These are phyloP conservation scores for Vararia minispora DNA, from an alignment of 768 basidiomycete genomes.

Conservation along the genomic window DNA sequence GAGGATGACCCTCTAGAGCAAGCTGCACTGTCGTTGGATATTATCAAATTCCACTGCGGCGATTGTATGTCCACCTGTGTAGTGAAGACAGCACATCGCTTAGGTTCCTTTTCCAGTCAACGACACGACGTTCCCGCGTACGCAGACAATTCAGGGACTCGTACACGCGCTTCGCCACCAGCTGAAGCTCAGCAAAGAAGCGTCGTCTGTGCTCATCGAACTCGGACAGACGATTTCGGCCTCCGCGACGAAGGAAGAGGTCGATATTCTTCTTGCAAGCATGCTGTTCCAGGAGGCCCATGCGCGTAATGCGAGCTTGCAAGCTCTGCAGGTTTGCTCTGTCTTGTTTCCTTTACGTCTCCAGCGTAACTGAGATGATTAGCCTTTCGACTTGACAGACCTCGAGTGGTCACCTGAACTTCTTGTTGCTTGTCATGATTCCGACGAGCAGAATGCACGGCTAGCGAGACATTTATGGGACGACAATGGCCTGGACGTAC, in stretches of 20 bases:
- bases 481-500: conserved; percentile 87
- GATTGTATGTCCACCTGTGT: conserved; percentile 45
- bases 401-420: conserved; percentile 86
- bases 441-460: conserved; percentile 78
- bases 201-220: conserved; percentile 68
- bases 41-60: conserved; percentile 59
- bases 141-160: conserved; percentile 55
- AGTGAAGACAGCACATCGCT: background rate
- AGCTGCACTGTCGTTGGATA: conserved; percentile 57
- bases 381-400: conserved; percentile 94
- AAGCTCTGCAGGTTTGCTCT: conserved; percentile 64
- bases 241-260: conserved; percentile 53
- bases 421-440: conserved; percentile 84
- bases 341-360: no score
- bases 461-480: conserved; percentile 84
- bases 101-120: conserved; percentile 37
- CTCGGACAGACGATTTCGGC: conserved; percentile 70
- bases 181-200: conserved; percentile 74
- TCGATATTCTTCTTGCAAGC: conserved; percentile 54
- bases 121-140: conserved; percentile 62
- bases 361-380: background rate
- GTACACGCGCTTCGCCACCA: conserved; percentile 66
- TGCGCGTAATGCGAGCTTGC: conserved; percentile 82
- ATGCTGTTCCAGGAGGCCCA: conserved; percentile 80
- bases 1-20: conserved; percentile 77